These are phyloP conservation scores for Bimuria novae-zelandiae DNA, from an alignment of 2,329 filamentous ascomycete species.

Conservation along the genomic window DNA sequence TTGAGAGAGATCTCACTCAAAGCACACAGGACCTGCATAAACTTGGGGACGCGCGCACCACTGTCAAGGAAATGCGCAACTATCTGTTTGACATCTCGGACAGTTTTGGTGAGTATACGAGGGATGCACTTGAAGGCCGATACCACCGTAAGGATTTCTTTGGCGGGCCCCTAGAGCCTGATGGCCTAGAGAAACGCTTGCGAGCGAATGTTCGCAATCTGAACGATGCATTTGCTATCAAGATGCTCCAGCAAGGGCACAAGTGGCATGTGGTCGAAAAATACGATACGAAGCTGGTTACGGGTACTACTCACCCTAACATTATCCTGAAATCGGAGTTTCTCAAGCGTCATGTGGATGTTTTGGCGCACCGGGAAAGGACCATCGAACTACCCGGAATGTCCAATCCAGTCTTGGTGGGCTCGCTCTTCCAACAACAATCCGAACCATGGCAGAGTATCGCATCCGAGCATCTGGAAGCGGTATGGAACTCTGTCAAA, in stretches of 20 bases:
- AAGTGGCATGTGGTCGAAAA: constrained; percentile 16
- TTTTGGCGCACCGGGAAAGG: constrained; percentile 25
- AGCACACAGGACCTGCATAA: constrained; percentile 41
- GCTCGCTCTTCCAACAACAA: constrained; percentile 62
- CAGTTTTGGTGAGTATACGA: constrained; percentile 9
- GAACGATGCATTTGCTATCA: constrained; percentile 51
- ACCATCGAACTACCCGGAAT: constrained; percentile 42
- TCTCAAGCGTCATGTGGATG: constrained; percentile 15
- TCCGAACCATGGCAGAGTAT: constrained; percentile 56
- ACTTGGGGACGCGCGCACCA: constrained; percentile 55
- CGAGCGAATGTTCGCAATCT: constrained; percentile 35
- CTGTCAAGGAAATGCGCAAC: constrained; percentile 51
- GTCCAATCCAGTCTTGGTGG: constrained; percentile 60
- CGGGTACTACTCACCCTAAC: constrained; percentile 7
- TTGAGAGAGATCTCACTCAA: constrained; percentile 23
- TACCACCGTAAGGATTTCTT: constrained; percentile 9
- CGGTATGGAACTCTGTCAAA: constrained; percentile 36
- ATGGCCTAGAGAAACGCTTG: constrained; percentile 9
- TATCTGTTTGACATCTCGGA: constrained; percentile 51
- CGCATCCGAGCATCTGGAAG: constrained; percentile 37
- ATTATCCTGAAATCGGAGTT: constrained; percentile 20
- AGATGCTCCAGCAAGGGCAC: constrained; percentile 17
- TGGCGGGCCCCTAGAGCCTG: constrained; percentile 5
- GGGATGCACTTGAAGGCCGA: constrained; percentile 9
- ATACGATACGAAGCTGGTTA: constrained; percentile 8